Base-by-base conservation (phyloP, 2,329 filamentous ascomycete genomes). In the Aspergillus nomiae region DNA sequence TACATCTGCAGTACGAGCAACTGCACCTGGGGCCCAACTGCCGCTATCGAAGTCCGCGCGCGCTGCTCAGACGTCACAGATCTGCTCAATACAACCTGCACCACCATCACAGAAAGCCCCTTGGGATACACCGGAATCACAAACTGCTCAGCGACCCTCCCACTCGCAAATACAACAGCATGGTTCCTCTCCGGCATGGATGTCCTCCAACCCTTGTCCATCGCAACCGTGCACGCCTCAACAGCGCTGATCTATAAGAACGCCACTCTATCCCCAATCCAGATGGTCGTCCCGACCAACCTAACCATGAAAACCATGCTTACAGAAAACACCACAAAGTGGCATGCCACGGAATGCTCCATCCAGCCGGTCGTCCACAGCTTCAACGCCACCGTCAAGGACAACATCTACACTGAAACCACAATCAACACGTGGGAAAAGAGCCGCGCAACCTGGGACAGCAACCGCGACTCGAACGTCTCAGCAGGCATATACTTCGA, bases 1-100 rank as follows among this genome's bases (percentile, higher is more conserved):
- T 63, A 65, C 26, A 46, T 56, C n/a, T 66, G 64, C 28, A 59
- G 38, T 14, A 53, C 64, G 0, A 54, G 62, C 2, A 64, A 66
- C 24, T 66, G 64, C 41, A 64, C 62, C 26, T 66, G 64, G 64
- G 60, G 63, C 53, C 62, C 64, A 12, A 41, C 62, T 2, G 43
- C 58, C 4, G 16, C 57, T 2, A 16, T 64, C 19, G 54, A 59
- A 41, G 53, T 46, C 26, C 56, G 38, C 5, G 54, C 64, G 11
- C 56, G 43, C n/a, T 66, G 64, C 45, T 50, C 60, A 1, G 46
- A 66, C 32, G 41, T 66, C 19, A 63, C 64, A n/a, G 38, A 63
- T 14, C 30, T 28, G 8, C 57, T 66, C 9, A 16, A 56, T 8
- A 38, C 16, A 26, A 8, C 46, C 36, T 48, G 26, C 14, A 7